phyloP scores from a whole-genome alignment of 768 basidiomycete species.

The Xerocomellus dryophilus region DNA sequence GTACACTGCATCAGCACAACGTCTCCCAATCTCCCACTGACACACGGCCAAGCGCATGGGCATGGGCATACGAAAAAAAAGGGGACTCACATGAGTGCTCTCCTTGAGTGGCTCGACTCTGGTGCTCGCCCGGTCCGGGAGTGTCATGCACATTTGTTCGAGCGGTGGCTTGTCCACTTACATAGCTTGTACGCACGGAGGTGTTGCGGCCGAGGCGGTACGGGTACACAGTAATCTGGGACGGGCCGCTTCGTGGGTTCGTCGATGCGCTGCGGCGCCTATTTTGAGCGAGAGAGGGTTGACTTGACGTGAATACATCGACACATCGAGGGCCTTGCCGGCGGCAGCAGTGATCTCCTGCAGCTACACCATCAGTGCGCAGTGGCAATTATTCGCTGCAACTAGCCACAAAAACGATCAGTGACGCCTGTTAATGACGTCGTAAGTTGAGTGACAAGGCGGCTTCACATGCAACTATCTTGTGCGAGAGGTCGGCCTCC shows the following conservation, averaged over 20 bases:
- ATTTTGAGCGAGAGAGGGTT: slow-evolving; percentile 7
- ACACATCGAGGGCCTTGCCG: slow-evolving; percentile 16
- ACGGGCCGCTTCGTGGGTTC: neutral
- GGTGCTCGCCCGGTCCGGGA: slow-evolving; percentile 31
- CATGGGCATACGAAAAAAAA: neutral
- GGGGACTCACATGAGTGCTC: slow-evolving; percentile 45
- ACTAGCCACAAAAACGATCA: slow-evolving; percentile 28
- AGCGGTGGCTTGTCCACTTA: slow-evolving; percentile 35
- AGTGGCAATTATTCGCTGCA: slow-evolving; percentile 52
- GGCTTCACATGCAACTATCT: slow-evolving; percentile 39
- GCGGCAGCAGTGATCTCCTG: slow-evolving; percentile 29
- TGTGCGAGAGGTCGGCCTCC: slow-evolving; percentile 36
- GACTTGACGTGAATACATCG: slow-evolving; percentile 30
- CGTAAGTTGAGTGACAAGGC: neutral
- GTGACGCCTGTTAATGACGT: neutral
- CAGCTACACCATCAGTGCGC: slow-evolving; percentile 45
- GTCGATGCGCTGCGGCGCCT: neutral
- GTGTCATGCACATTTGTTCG: slow-evolving; percentile 37
- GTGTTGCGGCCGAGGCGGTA: slow-evolving; percentile 36
- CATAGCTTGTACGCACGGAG: slow-evolving; percentile 46
- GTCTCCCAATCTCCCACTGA: too few relatives aligned
- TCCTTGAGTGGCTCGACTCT: slow-evolving; percentile 41
- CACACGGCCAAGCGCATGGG: neutral
- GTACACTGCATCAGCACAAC: neutral
- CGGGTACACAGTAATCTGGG: slow-evolving; percentile 26